Base-by-base conservation (phyloP, 768 basidiomycete species). In the Pleurotus ostreatus region DNA sequence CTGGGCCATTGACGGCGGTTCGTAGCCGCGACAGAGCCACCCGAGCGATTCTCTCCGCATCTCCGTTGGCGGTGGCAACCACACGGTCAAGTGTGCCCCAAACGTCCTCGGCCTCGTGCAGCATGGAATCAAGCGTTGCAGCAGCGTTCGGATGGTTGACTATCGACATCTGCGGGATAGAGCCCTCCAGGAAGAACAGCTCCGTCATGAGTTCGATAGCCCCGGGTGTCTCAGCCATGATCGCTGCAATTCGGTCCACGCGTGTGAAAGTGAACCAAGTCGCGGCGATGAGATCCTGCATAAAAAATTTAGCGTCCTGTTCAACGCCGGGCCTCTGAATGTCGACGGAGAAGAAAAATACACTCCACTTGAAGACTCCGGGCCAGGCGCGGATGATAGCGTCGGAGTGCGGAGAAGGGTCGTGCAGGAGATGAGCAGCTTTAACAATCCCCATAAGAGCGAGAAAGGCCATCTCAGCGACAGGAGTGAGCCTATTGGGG, bases 361-460 rank as follows among this genome's bases (percentile, higher is more conserved):
- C 62, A 49, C 70, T 68, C 72, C 74, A 74, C 57, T 71, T 70
- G 63, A 66, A 73, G 13, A 72, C 61, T 7, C 67, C 70, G 1
- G 67, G 69, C 73, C 73, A 75, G 3, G 64, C 66, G n/a, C 63
- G 55, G 5, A 63, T 56, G 13, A 71, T 60, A 6, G 58, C 56
- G 13, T 60, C 49, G 18, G 64, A 65, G 46, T 69, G 59, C 7
- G 61, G 46, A 1, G 60, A 60, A 8, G 60, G 48, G 25, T 63
- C 61, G 11, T 59, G 55, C 6, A 70, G 53, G 38, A 69, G 46
- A 39, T 59, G 62, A 8, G 63, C 67, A 7, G 67, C 52, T 55
- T 74, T 72, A 37, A 61, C 61, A 12, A 75, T 61, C 2, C 71
- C 72, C 8, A 70, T 45, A n/a, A 75, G 59, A 15, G 70, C 62